Evolutionary conservation across 345 rosid genomes (phyloP), one percentile per base, ranked within the genome.

Genomic region (Lepidium didymum): DNA sequence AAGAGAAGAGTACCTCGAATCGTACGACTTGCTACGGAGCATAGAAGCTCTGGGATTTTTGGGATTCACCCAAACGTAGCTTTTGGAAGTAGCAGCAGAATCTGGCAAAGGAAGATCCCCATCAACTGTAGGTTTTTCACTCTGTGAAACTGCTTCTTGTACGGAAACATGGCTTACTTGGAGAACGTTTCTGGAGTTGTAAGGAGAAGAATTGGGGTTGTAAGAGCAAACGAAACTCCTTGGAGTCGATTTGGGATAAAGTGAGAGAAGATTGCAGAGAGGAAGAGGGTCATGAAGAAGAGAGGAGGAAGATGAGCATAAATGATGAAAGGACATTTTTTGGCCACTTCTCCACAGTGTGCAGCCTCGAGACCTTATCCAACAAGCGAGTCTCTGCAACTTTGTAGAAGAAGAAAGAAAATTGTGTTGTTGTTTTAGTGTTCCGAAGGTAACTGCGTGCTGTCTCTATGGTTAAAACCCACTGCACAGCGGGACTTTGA

Each of bases 31-130:
- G 36, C 77, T 25, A 73, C 78, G 78, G n/a, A 90, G 89, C 63
- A 72, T 79, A 3, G 89, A 78, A 75, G 96, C 94, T 82, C 84
- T 72, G 62, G 90, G 86, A 71, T 94, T 90, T 3, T 72, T 84
- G 68, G 98, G 97, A 65, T 93, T 93, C 68, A 93, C 90, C 97
- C 97, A 88, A 45, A 79, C 73, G 79, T 80, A 72, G 70, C 81
- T 77, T 72, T 81, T 85, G 14, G 64, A 37, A 46, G 72, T 62
- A 3, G 72, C 65, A 3, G 47, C 54, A n/a, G 46, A 2, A 0
- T 56, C 76, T 31, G 83, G 81, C 65, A 36, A n/a, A 19, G 62
- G 62, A 56, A 38, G 62, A 23, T 10, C 38, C 3, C 45, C 55
- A 1, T 68, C 81, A 60, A 62, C 50, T 3, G 58, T 12, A 10